phyloP scores from a whole-genome alignment of 2,329 filamentous ascomycete species.

The Epichloe amarillans region DNA sequence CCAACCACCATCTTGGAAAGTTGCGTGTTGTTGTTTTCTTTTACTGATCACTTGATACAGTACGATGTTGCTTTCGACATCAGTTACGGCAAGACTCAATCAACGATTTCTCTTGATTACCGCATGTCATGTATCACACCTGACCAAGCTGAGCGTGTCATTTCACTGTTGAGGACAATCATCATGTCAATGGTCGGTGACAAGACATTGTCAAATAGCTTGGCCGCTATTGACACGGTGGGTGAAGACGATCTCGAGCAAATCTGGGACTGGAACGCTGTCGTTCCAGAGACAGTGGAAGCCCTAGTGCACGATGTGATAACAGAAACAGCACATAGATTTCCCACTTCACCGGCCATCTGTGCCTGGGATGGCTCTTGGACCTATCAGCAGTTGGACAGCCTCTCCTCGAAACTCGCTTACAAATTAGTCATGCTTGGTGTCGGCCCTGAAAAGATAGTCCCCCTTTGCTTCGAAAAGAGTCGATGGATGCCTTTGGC shows the following conservation, averaged over 20 bases:
- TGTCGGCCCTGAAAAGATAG: slow-evolving; percentile 5
- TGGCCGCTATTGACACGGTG: background rate
- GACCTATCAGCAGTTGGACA: slow-evolving; percentile 20
- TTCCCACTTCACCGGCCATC: slow-evolving; percentile 9
- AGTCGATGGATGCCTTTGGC: slow-evolving; percentile 12
- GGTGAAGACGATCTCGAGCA: background rate
- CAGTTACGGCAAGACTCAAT: background rate
- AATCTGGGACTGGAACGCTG: slow-evolving; percentile 11
- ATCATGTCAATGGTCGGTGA: slow-evolving; percentile 1
- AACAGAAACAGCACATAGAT: slow-evolving; percentile 2
- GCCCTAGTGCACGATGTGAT: slow-evolving; percentile 12
- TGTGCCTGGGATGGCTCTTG: slow-evolving; percentile 26
- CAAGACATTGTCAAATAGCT: background rate
- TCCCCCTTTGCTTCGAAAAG: slow-evolving; percentile 16
- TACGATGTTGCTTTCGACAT: slow-evolving; percentile 1
- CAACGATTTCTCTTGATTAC: background rate
- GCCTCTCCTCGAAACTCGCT: slow-evolving; percentile 7
- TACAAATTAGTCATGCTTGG: slow-evolving; percentile 2
- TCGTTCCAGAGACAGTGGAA: slow-evolving; percentile 5
- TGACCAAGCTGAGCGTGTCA: background rate
- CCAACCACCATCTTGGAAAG: too few species aligned
- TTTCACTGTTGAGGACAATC: background rate
- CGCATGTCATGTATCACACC: background rate
- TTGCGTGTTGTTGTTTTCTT: too few species aligned
- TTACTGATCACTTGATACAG: background rate